These are phyloP conservation scores for Wickerhamomyces bisporus DNA, from an alignment of 805 yeast genomes.

Conservation along the genomic window DNA sequence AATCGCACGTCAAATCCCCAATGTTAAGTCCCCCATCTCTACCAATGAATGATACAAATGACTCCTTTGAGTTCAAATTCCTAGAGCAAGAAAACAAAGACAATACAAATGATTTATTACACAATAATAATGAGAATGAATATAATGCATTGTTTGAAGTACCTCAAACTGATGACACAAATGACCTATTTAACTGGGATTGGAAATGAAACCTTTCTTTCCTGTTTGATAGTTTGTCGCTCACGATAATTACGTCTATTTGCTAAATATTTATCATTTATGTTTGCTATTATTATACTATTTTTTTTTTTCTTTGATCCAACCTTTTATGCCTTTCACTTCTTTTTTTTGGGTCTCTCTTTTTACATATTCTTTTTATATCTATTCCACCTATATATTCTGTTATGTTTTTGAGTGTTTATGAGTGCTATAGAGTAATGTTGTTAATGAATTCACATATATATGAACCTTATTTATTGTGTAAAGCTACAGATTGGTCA, in stretches of 20 bases:
- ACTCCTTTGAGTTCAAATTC: constrained; percentile 21
- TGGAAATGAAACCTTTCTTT: constrained; percentile 10
- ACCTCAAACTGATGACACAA: constrained; percentile 6
- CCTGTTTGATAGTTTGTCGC: background rate
- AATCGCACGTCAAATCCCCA: background rate
- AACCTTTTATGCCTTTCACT: background rate
- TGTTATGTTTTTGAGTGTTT: background rate
- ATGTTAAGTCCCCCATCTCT: constrained; percentile 6
- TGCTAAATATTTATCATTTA: background rate
- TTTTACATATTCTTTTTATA: background rate
- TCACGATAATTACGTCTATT: too few relatives aligned
- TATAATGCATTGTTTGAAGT: constrained; percentile 13
- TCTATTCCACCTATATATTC: too few relatives aligned
- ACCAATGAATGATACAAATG: constrained; percentile 7
- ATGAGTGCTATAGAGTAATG: background rate
- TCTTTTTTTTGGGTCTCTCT: too few relatives aligned
- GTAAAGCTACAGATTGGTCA: too few relatives aligned
- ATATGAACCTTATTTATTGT: too few relatives aligned
- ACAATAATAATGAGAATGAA: constrained; percentile 7
- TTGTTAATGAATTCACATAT: background rate
- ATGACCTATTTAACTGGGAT: constrained; percentile 15
- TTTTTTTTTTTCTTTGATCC: too few relatives aligned
- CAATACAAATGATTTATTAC: constrained; percentile 1
- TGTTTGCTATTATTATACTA: background rate
- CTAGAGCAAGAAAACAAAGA: constrained; percentile 13